Base-by-base conservation (phyloP, 768 basidiomycete genomes). In the Multifurca ochricompacta region DNA sequence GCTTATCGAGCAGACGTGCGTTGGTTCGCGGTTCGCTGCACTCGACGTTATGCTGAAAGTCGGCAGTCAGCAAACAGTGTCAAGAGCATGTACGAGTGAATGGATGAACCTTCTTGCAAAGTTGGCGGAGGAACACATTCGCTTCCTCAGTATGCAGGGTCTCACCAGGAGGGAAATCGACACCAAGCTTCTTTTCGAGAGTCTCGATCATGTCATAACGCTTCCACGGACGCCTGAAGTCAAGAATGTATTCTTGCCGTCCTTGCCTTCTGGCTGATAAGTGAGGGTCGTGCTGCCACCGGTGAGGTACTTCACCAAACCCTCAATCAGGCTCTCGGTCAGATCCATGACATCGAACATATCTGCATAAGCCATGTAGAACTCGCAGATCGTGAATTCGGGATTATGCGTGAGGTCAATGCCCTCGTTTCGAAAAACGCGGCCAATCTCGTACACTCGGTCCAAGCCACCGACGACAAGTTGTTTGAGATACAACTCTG, bases 281-380 rank as follows among this genome's bases (percentile, higher is more conserved):
- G 72, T 76, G 56, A 98, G 66, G 64, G 79, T 84, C 39, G 90
- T 91, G 63, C 77, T 78, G 18, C 91, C 92, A 36, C 82, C 81
- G 0, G 82, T 94, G 52, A 98, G 68, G 65, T 77, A 79, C 79
- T 85, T 88, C 66, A 98, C 95, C 70, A 99, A 72, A 7, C 93
- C 91, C 65, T 93, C 89, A 16, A 98, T 67, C 74, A 99, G 76
- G 39, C 73, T 71, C 71, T 99, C 96, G 14, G 96, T 99, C 53
- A 98, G 77, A 37, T 97, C 96, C 95, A 99, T 97, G 54, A 98
- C 54, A 66, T 98, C 96, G 73, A 91, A 87, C 93, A 95, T 94
- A 69, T 98, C 96, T 54, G 96, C 96, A 64, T 97, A 98, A 28
- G 96, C 95, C 95, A 99, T 98, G 67, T 98, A 99, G 72, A 99